Evolutionary conservation across 176 grass and related monocot genomes (phyloP), one percentile per base, ranked within the genome.

Genomic region (Stipa capillata): DNA sequence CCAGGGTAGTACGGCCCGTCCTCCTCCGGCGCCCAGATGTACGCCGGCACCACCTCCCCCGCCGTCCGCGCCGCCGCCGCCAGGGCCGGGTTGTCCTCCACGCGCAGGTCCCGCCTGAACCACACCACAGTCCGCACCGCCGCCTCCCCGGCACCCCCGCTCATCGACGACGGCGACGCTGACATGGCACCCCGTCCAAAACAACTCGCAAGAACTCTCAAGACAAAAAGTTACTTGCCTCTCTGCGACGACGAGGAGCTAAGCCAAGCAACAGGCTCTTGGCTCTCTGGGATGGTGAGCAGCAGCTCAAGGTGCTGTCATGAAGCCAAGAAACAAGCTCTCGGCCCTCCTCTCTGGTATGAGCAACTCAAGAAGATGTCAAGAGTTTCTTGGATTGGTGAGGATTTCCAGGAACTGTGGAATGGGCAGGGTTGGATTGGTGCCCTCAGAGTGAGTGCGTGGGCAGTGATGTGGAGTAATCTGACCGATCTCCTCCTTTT

Each of bases 1-100:
- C 96, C 96, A 5, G 96, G 96, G 85, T 89, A 98, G 69, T 7
- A 98, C 3, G 83, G 69, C 61, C 85, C 96, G 40, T 98, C 96
- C 84, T 98, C 96, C 85, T 98, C 92, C 2, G 96, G 96, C 13
- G 96, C 85, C 96, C 96, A 94, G 20, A 98, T 73, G 69, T 87
- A 98, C 20, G 84, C 90, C 16, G 89, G 72, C 57, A 98, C 86
- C 20, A 98, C 96, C 48, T 92, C 85, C 42, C 90, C 88, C 1
- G 85, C 85, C n/a, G 50, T 57, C 74, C 85, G 82, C 65, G 78
- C 87, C 40, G 81, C 92, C 4, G 95, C 95, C 12, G 89, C 86
- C 51, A 98, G 80, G 14, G 92, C 92, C 4, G 96, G 96, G 84
- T 98, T 95, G 78, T 98, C 92, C 71, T 98, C 92, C 51, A 94